phyloP scores from a whole-genome alignment of 2,329 filamentous ascomycete genomes.

The Phaeoacremonium minimum region DNA sequence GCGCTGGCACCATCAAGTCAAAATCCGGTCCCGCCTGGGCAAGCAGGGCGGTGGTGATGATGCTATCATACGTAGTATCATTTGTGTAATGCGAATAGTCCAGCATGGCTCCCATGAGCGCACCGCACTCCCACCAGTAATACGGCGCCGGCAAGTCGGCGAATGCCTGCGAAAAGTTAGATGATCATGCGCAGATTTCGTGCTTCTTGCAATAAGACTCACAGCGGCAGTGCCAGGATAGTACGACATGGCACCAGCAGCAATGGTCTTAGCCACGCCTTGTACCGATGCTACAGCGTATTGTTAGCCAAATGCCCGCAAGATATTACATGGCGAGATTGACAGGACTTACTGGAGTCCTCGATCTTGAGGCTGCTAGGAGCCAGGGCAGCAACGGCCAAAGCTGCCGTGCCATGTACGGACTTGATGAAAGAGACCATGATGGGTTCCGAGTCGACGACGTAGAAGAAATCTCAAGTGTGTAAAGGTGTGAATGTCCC shows the following conservation, averaged over 20 bases:
- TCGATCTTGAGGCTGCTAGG: conserved; percentile 31
- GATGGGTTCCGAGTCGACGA: no score
- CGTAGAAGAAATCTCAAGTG: neutral
- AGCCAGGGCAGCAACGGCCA: conserved; percentile 9
- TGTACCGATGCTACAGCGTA: conserved; percentile 51
- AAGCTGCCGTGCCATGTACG: conserved; percentile 9
- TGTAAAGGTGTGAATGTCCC: neutral
- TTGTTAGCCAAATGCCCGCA: conserved; percentile 9
- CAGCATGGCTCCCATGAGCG: conserved; percentile 63
- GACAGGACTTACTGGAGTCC: conserved; percentile 22
- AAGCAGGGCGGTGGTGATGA: conserved; percentile 53
- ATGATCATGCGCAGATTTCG: neutral
- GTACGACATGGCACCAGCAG: conserved; percentile 57
- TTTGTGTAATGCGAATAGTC: conserved; percentile 66
- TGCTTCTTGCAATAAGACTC: conserved; percentile 9
- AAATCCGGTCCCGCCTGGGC: conserved; percentile 52
- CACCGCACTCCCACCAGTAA: conserved; percentile 66
- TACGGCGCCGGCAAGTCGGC: conserved; percentile 63
- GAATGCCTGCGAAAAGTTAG: conserved; percentile 34
- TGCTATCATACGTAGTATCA: conserved; percentile 57
- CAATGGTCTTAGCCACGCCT: conserved; percentile 55
- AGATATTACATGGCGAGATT: neutral
- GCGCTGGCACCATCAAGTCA: conserved; percentile 56
- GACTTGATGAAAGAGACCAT: conserved; percentile 21
- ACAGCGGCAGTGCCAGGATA: conserved; percentile 53